Evolutionary conservation across 2,329 filamentous ascomycete species (phyloP).

Genomic region (Aspergillus neoniger): DNA sequence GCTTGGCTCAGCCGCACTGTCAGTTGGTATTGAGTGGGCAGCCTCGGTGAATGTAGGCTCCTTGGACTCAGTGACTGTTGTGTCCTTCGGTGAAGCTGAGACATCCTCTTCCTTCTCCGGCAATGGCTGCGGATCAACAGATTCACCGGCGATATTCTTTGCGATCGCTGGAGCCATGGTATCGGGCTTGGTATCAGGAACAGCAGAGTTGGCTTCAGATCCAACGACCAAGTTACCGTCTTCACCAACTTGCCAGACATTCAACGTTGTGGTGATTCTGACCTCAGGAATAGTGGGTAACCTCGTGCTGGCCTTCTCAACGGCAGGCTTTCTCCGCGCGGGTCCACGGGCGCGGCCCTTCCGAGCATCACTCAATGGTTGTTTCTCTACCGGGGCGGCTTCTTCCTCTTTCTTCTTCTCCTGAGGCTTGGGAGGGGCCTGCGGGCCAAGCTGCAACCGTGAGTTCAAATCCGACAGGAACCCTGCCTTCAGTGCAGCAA

Average conservation of each 20-base stretch:
- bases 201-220: constrained; percentile 16
- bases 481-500: constrained; percentile 84
- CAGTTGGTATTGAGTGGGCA: constrained; percentile 9
- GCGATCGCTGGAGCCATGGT: constrained; percentile 34
- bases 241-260: constrained; percentile 42
- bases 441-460: constrained; percentile 82
- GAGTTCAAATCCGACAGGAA: constrained; percentile 95
- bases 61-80: not conserved
- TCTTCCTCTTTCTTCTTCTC: constrained; percentile 58
- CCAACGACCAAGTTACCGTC: constrained; percentile 39
- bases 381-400: constrained; percentile 67
- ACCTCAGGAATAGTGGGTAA: constrained; percentile 40
- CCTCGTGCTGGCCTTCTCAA: constrained; percentile 55
- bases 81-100: constrained; percentile 5
- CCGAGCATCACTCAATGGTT: constrained; percentile 81
- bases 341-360: constrained; percentile 90
- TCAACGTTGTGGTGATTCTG: constrained; percentile 42
- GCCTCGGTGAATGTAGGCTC: constrained; percentile 9
- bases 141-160: constrained; percentile 38
- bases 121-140: constrained; percentile 32
- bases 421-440: constrained; percentile 68
- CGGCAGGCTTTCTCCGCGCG: constrained; percentile 68
- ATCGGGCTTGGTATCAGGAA: constrained; percentile 19
- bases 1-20: constrained; percentile 9
- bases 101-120: constrained; percentile 12